These are phyloP conservation scores for Hymenoscyphus fructigenus DNA, from an alignment of 2,329 filamentous ascomycete genomes.

Conservation along the genomic window DNA sequence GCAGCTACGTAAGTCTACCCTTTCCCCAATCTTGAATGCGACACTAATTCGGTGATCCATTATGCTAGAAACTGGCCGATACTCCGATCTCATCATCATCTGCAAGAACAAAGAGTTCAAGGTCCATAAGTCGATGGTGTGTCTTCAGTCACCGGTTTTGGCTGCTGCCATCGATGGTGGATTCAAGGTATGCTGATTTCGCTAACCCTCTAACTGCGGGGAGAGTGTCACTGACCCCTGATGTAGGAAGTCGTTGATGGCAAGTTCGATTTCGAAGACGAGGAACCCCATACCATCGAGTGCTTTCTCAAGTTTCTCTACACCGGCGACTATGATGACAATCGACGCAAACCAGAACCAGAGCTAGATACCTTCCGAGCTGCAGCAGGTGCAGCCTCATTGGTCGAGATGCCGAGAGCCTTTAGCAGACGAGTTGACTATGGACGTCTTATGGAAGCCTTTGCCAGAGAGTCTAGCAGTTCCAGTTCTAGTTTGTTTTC, in stretches of 20 bases:
- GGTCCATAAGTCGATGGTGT: background rate
- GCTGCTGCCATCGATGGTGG: background rate
- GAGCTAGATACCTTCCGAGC: background rate
- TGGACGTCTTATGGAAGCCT: no score
- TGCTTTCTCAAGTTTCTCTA: conserved; percentile 1
- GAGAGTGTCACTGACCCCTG: background rate
- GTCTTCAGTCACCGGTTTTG: background rate
- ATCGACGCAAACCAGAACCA: background rate
- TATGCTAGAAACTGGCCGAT: background rate
- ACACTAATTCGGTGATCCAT: background rate
- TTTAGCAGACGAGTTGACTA: background rate
- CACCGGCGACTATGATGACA: background rate
- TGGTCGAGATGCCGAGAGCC: background rate
- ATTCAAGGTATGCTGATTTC: background rate
- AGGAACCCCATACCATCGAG: background rate
- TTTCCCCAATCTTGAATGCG: background rate
- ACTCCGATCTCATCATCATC: background rate
- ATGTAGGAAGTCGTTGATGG: background rate
- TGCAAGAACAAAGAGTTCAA: background rate
- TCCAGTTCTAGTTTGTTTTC: background rate
- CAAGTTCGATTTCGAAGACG: background rate
- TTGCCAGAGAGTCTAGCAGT: background rate
- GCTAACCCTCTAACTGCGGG: no score
- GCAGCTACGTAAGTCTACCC: background rate
- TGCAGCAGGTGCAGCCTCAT: background rate